These are phyloP conservation scores for Botrytis galanthina DNA, from an alignment of 2,329 filamentous ascomycete genomes.

Conservation along the genomic window DNA sequence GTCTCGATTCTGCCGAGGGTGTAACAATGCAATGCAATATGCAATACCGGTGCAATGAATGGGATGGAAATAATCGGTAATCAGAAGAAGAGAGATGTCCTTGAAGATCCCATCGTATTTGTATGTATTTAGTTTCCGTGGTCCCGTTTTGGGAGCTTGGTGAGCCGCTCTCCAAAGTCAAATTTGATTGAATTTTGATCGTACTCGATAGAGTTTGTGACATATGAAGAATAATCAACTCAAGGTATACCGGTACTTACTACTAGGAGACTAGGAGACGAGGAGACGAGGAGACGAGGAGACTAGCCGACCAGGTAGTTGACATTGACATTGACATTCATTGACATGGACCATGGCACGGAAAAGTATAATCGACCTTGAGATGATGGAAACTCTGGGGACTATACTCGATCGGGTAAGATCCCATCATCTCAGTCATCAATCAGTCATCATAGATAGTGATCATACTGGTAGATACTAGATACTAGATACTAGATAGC, in stretches of 20 bases:
- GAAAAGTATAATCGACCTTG: background rate
- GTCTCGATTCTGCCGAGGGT: background rate
- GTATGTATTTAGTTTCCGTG: background rate
- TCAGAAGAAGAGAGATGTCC: background rate
- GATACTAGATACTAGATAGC: too few species aligned
- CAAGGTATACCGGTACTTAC: background rate
- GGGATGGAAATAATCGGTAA: background rate
- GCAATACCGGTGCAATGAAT: background rate
- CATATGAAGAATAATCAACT: background rate
- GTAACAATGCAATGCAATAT: background rate
- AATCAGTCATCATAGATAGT: background rate
- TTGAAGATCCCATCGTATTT: background rate
- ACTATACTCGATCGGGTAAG: background rate
- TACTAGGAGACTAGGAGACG: too few species aligned
- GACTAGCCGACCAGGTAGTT: background rate
- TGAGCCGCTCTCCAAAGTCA: slow-evolving; percentile 3
- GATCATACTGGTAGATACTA: too few species aligned
- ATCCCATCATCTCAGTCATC: background rate
- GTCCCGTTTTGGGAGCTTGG: background rate
- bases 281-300: too few species aligned
- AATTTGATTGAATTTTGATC: background rate
- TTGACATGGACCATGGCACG: background rate
- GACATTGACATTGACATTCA: background rate
- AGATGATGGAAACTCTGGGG: background rate
- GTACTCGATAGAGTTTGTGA: background rate